Base-by-base conservation (phyloP, 331 rosid species). In the Malus hybrid region DNA sequence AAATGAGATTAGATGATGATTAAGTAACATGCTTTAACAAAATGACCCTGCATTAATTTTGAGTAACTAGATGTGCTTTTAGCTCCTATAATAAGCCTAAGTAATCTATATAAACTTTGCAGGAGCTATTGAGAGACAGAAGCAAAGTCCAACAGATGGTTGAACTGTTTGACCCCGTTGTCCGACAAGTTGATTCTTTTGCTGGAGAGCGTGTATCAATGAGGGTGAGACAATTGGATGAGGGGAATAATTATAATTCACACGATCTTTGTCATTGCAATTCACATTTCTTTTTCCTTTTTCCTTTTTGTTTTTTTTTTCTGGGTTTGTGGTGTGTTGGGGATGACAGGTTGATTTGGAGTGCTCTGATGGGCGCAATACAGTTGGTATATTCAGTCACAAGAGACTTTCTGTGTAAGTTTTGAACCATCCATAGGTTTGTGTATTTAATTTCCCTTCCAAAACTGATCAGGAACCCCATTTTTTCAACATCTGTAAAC, bases 181-280 rank as follows among this genome's bases (percentile, higher is more conserved):
- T 93, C 67, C 88, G 96, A 79, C 90, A 81, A 66, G 22, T 90
- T 65, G 97, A 93, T 80, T 85, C 83, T 78, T 33, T 91, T 71
- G 79, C 95, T 52, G 98, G 98, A 85, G 98, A 93, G 78, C 96
- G 95, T 68, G 89, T 93, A 29, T 93, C 97, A 72, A 91, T 91
- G 88, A 87, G 95, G 94, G 98, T 91, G 80, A 81, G 96, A 69
- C 57, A n/a, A 10, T 44, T 11, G 50, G 50, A 44, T 32, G 5
- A 69, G 63, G 48, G 10, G 29, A 70, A 70, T 31, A 54, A 54
- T 55, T 27, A 65, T 33, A 32, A 8, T 50, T 18, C 33, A 16
- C 46, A 52, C 5, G 19, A 10, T 15, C 33, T 28, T 39, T 65
- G 13, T 71, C 50, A 50, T 55, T 28, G 19, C 31, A 66, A 19